A percentile compares a stretch with the other conserved stretches of the same genome.
Evolutionary conservation across 805 yeast genomes (phyloP).

Genomic region (Nakazawaea sp.): DNA sequence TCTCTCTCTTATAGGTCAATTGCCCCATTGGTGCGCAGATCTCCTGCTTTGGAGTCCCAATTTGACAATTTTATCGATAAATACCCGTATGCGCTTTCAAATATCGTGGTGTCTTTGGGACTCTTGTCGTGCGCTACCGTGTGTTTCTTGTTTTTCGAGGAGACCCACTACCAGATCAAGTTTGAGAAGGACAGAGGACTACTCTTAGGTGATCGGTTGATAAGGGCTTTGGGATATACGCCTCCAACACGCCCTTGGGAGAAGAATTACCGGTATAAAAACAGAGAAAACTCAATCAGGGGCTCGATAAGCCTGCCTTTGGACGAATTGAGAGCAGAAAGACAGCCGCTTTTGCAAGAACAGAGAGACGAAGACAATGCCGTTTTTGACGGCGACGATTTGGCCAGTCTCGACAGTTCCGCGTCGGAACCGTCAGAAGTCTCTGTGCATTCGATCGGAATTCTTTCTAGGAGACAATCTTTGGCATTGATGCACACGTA

Average conservation of each 20-base stretch:
- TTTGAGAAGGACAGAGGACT: constrained; percentile 35
- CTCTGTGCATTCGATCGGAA: constrained; percentile 10
- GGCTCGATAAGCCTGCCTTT: neutral
- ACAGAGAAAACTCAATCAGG: neutral
- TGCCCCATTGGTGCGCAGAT: neutral
- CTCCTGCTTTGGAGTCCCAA: neutral
- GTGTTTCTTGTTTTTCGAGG: constrained; percentile 44
- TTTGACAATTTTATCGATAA: constrained; percentile 2
- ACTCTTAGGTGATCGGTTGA: constrained; percentile 32
- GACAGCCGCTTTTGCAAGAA: neutral
- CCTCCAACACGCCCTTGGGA: constrained; percentile 9
- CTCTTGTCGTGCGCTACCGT: constrained; percentile 28
- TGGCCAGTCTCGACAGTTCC: constrained; percentile 1
- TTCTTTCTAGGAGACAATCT: constrained; percentile 10
- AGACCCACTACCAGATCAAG: constrained; percentile 33
- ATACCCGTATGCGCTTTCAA: constrained; percentile 46
- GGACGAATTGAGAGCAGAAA: neutral
- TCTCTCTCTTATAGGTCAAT: neutral
- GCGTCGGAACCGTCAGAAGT: constrained; percentile 7
- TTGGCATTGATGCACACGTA: constrained; percentile 9
- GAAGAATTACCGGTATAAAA: neutral
- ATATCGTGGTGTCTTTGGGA: constrained; percentile 30
- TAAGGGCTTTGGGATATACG: constrained; percentile 16
- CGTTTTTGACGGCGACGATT: neutral
- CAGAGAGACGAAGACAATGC: neutral